Evolutionary conservation across 371 early-diverging fungal genomes (phyloP).

Genomic region (Enterospora canceri): DNA sequence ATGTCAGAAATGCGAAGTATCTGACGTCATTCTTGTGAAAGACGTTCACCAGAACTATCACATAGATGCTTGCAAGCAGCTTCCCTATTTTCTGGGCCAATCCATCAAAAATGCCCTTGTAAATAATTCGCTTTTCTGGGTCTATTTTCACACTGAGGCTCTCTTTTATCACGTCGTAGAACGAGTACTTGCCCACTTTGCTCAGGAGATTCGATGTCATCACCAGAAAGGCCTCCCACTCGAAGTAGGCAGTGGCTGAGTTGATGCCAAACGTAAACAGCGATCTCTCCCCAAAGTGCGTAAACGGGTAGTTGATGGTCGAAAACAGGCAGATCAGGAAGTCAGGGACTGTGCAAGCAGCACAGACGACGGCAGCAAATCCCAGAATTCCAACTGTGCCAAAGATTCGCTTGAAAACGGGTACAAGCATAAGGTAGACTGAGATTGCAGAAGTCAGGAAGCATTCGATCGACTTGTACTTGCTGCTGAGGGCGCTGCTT

Average conservation of each 20-base stretch:
- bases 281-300: not conserved
- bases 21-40: not conserved
- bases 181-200: slow-evolving; percentile 53
- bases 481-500: not conserved
- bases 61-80: slow-evolving; percentile 33
- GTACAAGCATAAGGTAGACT: not conserved
- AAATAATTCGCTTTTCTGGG: slow-evolving; percentile 33
- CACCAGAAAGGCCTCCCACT: slow-evolving; percentile 4
- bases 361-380: not conserved
- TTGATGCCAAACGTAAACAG: not conserved
- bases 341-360: no score
- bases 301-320: not conserved
- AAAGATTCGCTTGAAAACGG: not conserved
- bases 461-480: not conserved
- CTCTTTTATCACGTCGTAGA: slow-evolving; percentile 55
- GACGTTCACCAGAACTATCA: slow-evolving; percentile 25
- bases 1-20: not conserved
- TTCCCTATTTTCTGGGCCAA: slow-evolving; percentile 54
- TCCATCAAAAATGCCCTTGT: slow-evolving; percentile 55
- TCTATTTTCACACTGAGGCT: slow-evolving; percentile 47
- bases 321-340: not conserved
- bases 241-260: not conserved
- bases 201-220: not conserved
- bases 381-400: not conserved
- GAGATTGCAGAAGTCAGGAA: not conserved